A percentile compares a stretch with the other conserved stretches of the same genome.
Conservation (phyloP, 2,329 filamentous ascomycete species). For the Aureobasidium leucospermi region DNA sequence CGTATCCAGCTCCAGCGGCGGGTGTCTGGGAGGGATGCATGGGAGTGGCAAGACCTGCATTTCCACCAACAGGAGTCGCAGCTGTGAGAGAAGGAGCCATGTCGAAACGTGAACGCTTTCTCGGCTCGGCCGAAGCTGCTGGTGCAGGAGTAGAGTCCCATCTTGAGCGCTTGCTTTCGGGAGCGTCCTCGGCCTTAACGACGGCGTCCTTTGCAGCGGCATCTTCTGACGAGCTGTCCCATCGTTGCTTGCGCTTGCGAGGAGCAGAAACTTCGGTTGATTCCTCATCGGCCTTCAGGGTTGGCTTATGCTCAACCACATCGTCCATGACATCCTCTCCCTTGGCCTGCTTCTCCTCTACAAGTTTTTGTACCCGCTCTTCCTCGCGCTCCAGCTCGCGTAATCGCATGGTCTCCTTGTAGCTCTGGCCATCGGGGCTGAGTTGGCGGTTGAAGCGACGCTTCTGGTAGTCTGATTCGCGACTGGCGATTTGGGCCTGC, state of each 20-base stretch:
- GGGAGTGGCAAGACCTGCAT: constrained; percentile 62
- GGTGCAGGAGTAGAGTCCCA: constrained; percentile 78
- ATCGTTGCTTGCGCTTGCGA: constrained; percentile 87
- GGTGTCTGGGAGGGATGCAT: constrained; percentile 59
- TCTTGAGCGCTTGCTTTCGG: constrained; percentile 59
- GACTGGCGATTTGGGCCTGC: constrained; percentile 81
- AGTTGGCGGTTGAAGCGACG: constrained; percentile 82
- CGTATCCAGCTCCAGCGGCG: constrained; percentile 51
- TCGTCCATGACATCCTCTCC: constrained; percentile 59
- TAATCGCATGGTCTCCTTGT: constrained; percentile 83
- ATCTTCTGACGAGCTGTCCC: constrained; percentile 54
- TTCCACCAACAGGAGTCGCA: constrained; percentile 65
- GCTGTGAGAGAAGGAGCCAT: constrained; percentile 63
- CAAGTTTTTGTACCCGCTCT: constrained; percentile 71
- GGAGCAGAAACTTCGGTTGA: constrained; percentile 47
- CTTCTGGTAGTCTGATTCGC: constrained; percentile 97
- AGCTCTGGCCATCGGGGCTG: constrained; percentile 76
- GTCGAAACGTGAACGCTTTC: constrained; percentile 84
- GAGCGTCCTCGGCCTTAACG: constrained; percentile 29
- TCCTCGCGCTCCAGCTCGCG: constrained; percentile 92
- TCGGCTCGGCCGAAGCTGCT: constrained; percentile 44
- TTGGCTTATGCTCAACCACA: constrained; percentile 57
- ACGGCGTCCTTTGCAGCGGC: constrained; percentile 28
- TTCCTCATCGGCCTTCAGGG: constrained; percentile 63
- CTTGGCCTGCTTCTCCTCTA: constrained; percentile 73